phyloP scores from a whole-genome alignment of 306 rosid genomes.

The Trifolium dubium region DNA sequence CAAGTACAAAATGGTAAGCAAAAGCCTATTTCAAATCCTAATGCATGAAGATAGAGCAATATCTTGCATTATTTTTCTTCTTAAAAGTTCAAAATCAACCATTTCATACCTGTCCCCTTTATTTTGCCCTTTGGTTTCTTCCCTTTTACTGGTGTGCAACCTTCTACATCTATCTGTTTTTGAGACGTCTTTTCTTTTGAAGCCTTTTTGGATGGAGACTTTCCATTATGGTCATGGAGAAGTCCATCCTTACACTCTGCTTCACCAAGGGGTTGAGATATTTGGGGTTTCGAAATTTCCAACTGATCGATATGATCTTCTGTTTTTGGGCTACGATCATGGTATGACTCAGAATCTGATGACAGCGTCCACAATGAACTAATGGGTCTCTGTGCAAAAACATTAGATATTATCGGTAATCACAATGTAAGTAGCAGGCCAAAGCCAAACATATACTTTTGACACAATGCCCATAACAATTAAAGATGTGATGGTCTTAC shows the following conservation, averaged over 20 bases:
- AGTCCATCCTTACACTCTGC: slow-evolving; percentile 44
- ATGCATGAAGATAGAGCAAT: slow-evolving; percentile 25
- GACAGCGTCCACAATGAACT: slow-evolving; percentile 64
- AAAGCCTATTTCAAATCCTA: slow-evolving; percentile 12
- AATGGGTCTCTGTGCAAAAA: slow-evolving; percentile 55
- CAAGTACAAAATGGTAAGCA: slow-evolving; percentile 36
- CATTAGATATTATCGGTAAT: slow-evolving; percentile 42
- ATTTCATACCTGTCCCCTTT: slow-evolving; percentile 54
- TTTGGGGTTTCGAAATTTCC: slow-evolving; percentile 49
- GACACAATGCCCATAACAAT: not conserved
- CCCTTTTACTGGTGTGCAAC: slow-evolving; percentile 47
- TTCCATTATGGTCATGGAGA: slow-evolving; percentile 46
- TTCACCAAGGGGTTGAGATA: slow-evolving; percentile 42
- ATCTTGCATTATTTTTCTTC: not conserved
- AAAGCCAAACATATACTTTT: not conserved
- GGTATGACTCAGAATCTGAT: slow-evolving; percentile 76
- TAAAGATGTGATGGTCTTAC: slow-evolving; percentile 47
- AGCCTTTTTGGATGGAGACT: slow-evolving; percentile 59
- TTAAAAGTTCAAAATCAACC: slow-evolving; percentile 15
- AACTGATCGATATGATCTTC: slow-evolving; percentile 48
- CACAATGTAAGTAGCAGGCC: slow-evolving; percentile 20
- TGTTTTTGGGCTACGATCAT: slow-evolving; percentile 46
- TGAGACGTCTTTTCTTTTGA: slow-evolving; percentile 50
- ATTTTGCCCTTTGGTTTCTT: slow-evolving; percentile 46
- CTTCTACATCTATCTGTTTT: slow-evolving; percentile 49